These are phyloP conservation scores for Cladosporium sp. DNA, from an alignment of 2,329 filamentous ascomycete species.

Conservation along the genomic window DNA sequence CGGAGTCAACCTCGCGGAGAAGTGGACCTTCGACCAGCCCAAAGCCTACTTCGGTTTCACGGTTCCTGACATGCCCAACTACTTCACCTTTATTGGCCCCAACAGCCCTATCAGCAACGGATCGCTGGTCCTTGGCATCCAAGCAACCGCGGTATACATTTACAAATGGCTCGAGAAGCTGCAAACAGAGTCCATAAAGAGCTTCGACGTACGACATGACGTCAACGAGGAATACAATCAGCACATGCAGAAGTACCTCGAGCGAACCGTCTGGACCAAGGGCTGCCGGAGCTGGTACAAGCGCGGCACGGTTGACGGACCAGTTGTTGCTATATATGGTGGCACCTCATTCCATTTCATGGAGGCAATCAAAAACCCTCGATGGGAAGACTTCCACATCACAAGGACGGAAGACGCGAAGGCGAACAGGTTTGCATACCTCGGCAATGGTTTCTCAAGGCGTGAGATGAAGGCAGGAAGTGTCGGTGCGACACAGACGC, in stretches of 20 bases:
- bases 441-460: constrained; percentile 3
- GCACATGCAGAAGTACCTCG: constrained; percentile 52
- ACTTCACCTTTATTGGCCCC: constrained; percentile 26
- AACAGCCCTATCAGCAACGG: constrained; percentile 23
- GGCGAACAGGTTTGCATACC: constrained; percentile 2
- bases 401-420: background rate
- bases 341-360: constrained; percentile 14
- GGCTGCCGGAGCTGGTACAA: constrained; percentile 58
- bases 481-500: constrained; percentile 1
- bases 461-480: background rate
- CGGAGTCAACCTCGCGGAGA: constrained; percentile 27
- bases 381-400: constrained; percentile 6
- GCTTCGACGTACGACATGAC: constrained; percentile 47
- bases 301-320: constrained; percentile 43
- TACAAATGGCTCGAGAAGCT: constrained; percentile 24
- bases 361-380: constrained; percentile 11
- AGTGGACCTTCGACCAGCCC: constrained; percentile 31
- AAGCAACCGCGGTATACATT: constrained; percentile 21
- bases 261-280: constrained; percentile 50
- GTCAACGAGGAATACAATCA: constrained; percentile 50
- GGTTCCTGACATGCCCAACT: constrained; percentile 35
- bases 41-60: constrained; percentile 32
- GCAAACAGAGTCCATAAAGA: constrained; percentile 26
- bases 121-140: constrained; percentile 16
- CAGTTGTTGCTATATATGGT: constrained; percentile 22